Base-by-base conservation (phyloP, 768 basidiomycete species). In the Cytidiella melzeri region DNA sequence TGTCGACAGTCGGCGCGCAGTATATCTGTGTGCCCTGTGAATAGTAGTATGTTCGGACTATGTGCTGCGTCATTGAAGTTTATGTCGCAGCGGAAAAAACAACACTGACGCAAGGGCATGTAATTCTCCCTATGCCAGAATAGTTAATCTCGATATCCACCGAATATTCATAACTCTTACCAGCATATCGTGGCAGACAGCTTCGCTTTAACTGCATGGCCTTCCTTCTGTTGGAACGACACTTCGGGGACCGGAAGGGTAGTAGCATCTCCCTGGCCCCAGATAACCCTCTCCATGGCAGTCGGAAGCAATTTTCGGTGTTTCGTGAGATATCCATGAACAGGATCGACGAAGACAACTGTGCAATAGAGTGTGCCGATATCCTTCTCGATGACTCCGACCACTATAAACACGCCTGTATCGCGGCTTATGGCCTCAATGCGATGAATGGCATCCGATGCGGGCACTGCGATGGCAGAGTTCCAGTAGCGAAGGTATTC, bases 271-370 rank as follows among this genome's bases (percentile, higher is more conserved):
- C 83, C 82, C 51, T 71, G 71, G 3, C 80, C 80, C 83, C 83
- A 85, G 27, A 84, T 72, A 12, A 80, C 58, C 21, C 81, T 67
- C 57, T 85, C 84, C 44, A 67, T 54, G 0, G 69, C 83, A 6
- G 84, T 85, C 2, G 83, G 83, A 56, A 80, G 66, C 20, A 84
- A 57, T 65, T 84, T 84, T 13, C 83, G 72, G 58, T 83, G 79
- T 59, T 82, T 82, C 30, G 69, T 79, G n/a, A 83, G 59, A 23
- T 73, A 68, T 1, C 81, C 81, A 38, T 70, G 55, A 15, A 55
- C 51, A 0, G 81, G 79, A 55, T 77, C 73, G 20, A 82, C 70
- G 60, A 81, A 82, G 18, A 81, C 66, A 7, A 62, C 75, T 0
- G 79, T 77, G 61, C 83, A 84, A 54, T 81, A 84, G 15, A 84